A percentile compares a stretch with the other conserved stretches of the same genome.
These are phyloP conservation scores for Citrullus mucosospermus DNA, from an alignment of 306 rosid species.

Conservation along the genomic window DNA sequence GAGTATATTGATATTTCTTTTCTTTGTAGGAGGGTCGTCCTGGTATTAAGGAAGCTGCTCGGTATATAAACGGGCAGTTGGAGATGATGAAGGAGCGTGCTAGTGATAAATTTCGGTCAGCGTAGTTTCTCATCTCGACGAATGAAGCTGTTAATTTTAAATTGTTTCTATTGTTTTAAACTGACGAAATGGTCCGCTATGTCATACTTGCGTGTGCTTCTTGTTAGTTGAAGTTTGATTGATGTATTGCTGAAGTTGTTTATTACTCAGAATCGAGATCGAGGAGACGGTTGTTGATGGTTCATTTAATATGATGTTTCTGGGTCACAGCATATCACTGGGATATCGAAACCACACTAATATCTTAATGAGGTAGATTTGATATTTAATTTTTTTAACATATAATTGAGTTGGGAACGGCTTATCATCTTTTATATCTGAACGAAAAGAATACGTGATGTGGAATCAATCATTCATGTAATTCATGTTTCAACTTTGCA, in stretches of 20 bases:
- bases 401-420: neutral
- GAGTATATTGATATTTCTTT: constrained; percentile 6
- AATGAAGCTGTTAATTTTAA: neutral
- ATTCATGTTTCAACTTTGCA: neutral
- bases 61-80: constrained; percentile 56
- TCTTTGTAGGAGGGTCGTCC: constrained; percentile 78
- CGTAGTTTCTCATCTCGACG: neutral
- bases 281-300: constrained; percentile 82
- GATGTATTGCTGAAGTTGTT: neutral
- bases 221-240: constrained; percentile 6
- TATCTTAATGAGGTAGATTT: constrained; percentile 59
- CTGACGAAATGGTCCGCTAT: neutral
- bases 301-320: constrained; percentile 77
- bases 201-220: neutral
- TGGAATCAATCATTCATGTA: neutral
- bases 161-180: neutral
- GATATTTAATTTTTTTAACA: neutral
- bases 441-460: neutral
- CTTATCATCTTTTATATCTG: neutral
- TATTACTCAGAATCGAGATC: constrained; percentile 64
- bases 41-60: constrained; percentile 74
- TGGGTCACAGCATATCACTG: constrained; percentile 62
- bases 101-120: constrained; percentile 47
- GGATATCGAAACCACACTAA: constrained; percentile 82
- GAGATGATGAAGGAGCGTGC: constrained; percentile 60